Conservation (phyloP, 108 stramenopile species). For the Skeletonema costatum region DNA sequence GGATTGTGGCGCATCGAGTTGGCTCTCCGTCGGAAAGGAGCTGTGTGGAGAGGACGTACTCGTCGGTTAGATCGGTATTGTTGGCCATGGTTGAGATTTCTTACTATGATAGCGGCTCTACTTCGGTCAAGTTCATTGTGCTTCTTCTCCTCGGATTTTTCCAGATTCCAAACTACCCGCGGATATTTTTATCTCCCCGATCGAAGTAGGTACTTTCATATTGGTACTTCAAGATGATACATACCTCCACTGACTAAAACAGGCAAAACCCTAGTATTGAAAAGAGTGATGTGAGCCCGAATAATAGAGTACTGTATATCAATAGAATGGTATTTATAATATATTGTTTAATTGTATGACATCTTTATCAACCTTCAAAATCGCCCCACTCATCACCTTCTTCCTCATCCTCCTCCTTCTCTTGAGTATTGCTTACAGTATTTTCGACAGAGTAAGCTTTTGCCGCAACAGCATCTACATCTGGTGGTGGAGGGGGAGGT, state of each 20-base stretch:
- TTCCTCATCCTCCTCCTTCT: not conserved
- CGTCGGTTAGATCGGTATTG: conserved; percentile 11
- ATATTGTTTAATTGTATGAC: not conserved
- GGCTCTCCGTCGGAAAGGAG: conserved; percentile 52
- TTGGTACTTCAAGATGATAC: too few species aligned
- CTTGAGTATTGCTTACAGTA: not conserved
- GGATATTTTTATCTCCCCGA: too few species aligned
- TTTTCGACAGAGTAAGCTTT: not conserved
- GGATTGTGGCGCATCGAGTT: conserved; percentile 34
- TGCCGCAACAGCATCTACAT: not conserved
- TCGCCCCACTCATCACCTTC: conserved; percentile 49
- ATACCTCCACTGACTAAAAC: too few species aligned
- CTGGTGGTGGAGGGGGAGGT: conserved; percentile 20
- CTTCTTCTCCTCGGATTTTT: not conserved
- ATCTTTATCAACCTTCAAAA: conserved; percentile 34
- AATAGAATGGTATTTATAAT: too few species aligned
- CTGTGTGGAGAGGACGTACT: conserved; percentile 42
- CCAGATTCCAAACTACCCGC: too few species aligned
- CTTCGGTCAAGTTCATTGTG: not conserved
- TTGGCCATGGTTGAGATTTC: not conserved
- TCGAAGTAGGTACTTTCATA: too few species aligned
- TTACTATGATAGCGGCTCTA: too few species aligned
- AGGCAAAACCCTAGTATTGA: too few species aligned
- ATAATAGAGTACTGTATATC: too few species aligned
- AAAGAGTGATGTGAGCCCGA: too few species aligned